Conservation (phyloP, 1,139 yeast genomes). For the Debaryomyces fabryi region DNA sequence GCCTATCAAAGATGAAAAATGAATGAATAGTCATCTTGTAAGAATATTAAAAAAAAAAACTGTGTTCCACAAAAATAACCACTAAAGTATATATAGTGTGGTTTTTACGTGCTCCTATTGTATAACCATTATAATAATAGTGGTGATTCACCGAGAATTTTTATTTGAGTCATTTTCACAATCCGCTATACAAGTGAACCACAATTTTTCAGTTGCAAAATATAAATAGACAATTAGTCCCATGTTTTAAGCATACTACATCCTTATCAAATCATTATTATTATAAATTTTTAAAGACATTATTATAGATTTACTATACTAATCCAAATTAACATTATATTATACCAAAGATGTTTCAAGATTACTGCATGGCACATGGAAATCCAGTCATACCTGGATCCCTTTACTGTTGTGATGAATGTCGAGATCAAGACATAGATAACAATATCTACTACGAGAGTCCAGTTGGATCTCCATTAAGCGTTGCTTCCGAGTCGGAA, state of each 20-base stretch:
- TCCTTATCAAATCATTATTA: background rate
- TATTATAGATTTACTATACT: background rate
- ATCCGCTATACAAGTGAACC: conserved; percentile 5
- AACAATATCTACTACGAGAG: conserved; percentile 6
- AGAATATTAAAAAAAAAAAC: background rate
- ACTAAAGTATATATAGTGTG: conserved; percentile 9
- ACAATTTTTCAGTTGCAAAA: conserved; percentile 9
- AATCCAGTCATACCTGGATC: conserved; percentile 19
- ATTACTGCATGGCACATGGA: conserved; percentile 24
- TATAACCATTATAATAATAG: conserved; percentile 8
- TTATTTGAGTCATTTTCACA: conserved; percentile 7
- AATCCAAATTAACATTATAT: background rate
- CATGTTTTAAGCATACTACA: background rate
- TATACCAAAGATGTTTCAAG: conserved; percentile 20
- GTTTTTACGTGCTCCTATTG: conserved; percentile 5
- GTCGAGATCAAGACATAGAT: conserved; percentile 17
- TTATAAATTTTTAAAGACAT: background rate
- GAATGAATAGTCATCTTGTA: conserved; percentile 57
- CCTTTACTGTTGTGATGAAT: conserved; percentile 24
- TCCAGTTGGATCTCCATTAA: conserved; percentile 4
- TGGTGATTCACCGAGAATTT: conserved; percentile 6
- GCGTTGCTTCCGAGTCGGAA: background rate
- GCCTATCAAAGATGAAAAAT: conserved; percentile 87
- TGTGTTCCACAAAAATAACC: conserved; percentile 6
- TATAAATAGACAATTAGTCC: conserved; percentile 3